These are phyloP conservation scores for Tolypocladium inflatum DNA, from an alignment of 2,329 filamentous ascomycete species.

Conservation along the genomic window DNA sequence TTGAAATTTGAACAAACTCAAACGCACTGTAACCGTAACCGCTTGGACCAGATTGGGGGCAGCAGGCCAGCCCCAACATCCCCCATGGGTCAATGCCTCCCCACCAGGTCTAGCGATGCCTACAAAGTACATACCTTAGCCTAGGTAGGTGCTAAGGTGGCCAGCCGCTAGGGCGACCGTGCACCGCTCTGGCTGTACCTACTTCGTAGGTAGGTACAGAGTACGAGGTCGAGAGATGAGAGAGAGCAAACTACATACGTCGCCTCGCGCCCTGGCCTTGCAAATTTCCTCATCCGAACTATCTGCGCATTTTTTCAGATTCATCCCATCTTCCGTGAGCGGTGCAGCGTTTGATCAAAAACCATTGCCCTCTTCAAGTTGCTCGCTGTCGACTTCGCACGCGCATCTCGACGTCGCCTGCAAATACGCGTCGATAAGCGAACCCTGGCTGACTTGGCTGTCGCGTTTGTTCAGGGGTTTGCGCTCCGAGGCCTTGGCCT, in stretches of 20 bases:
- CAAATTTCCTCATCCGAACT: background rate
- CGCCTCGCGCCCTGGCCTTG: background rate
- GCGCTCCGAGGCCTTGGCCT: constrained; percentile 1
- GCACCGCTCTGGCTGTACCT: background rate
- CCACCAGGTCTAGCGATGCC: background rate
- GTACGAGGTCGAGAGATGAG: too few relatives aligned
- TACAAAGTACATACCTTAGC: too few relatives aligned
- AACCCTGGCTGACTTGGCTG: background rate
- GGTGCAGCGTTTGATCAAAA: background rate
- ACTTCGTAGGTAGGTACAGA: too few relatives aligned
- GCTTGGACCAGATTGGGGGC: background rate
- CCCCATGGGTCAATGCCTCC: background rate
- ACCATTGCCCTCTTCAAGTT: background rate
- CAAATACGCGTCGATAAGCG: background rate
- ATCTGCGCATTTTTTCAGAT: background rate
- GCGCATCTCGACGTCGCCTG: background rate
- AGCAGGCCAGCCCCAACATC: background rate
- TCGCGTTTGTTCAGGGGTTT: background rate
- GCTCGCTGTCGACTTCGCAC: background rate
- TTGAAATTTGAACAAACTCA: background rate
- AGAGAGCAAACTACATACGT: background rate
- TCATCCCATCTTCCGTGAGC: background rate
- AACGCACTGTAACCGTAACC: background rate
- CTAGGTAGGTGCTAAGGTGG: background rate
- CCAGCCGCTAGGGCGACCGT: background rate